Percentiles rank a stretch among this genome's conserved stretches.
Evolutionary conservation across 2,329 filamentous ascomycete species (phyloP).

Genomic region (Colletotrichum lupini): DNA sequence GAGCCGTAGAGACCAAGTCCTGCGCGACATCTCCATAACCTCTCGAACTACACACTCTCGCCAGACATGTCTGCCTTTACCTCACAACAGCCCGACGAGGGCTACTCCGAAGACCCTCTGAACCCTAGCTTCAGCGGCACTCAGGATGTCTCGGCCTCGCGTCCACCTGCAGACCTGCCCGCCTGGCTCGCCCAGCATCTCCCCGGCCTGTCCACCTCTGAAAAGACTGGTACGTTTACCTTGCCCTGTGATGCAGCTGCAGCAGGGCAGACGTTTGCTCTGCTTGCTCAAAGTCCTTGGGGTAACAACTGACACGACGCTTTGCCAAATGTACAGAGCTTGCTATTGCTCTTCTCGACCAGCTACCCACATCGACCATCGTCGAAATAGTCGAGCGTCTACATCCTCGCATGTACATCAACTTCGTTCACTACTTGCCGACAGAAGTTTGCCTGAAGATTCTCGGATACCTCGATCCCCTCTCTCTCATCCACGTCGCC

Average conservation of each 20-base stretch:
- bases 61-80: conserved; percentile 40
- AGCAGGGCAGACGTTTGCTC: background rate
- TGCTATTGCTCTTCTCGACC: conserved; percentile 80
- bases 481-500: conserved; percentile 83
- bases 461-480: conserved; percentile 84
- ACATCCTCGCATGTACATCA: conserved; percentile 88
- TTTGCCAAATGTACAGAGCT: conserved; percentile 67
- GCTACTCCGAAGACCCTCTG: conserved; percentile 83
- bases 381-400: conserved; percentile 83
- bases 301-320: background rate
- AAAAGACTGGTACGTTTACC: conserved; percentile 58
- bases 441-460: conserved; percentile 92
- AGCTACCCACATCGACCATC: conserved; percentile 83
- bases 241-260: background rate
- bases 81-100: conserved; percentile 78
- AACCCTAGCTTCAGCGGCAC: conserved; percentile 51
- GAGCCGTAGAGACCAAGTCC: conserved; percentile 13
- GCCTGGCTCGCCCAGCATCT: conserved; percentile 63
- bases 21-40: background rate
- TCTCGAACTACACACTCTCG: background rate
- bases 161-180: conserved; percentile 55
- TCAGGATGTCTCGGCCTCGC: conserved; percentile 42
- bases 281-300: background rate
- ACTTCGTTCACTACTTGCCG: conserved; percentile 87
- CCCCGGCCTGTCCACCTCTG: conserved; percentile 58